Evolutionary conservation across 2,329 filamentous ascomycete species (phyloP), one percentile per base, ranked within the genome.

Genomic region (Cercospora sp.): DNA sequence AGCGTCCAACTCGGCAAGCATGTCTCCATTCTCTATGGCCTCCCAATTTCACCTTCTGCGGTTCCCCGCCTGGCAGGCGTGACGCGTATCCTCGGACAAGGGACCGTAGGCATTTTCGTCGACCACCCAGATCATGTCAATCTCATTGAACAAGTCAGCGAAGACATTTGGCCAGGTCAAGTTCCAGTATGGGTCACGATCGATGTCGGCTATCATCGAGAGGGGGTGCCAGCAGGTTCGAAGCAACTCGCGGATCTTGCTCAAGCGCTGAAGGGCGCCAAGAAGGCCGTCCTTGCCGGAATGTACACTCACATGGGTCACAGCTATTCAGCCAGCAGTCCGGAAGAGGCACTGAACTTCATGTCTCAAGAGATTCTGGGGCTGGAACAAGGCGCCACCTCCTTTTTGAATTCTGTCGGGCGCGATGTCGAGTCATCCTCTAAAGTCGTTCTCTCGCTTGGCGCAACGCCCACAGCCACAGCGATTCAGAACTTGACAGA

Each of bases 251-350:
- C 77, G 1, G 73, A 77, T 0, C 77, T 90, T 1, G 81, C 90
- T 45, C 72, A 79, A 33, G 78, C 85, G 0, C 78, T 88, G 2
- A 78, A 82, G 0, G 78, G 82, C 0, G 80, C 85, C n/a, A 75
- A 76, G 78, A 67, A 69, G 2, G 75, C 79, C 0, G 72, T 71
- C 8, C 79, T 94, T 5, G 80, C 86, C 3, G 91, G 91, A 0
- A 80, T 94, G 23, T 94, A 94, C 78, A 86, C 86, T 2, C 91
- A 94, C 77, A 89, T 89, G 6, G 90, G 91, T 1, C 85, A 91
- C 72, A 91, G 89, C 20, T 94, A 95, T 76, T 81, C 77, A 31
- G 82, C 82, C 0, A 83, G 81, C 26, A 83, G 83, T 0, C 83
- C 87, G 2, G 79, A 82, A 6, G 85, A 88, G 70, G 89, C 90